phyloP scores from a whole-genome alignment of 331 rosid species.

The Quercus tomentella region DNA sequence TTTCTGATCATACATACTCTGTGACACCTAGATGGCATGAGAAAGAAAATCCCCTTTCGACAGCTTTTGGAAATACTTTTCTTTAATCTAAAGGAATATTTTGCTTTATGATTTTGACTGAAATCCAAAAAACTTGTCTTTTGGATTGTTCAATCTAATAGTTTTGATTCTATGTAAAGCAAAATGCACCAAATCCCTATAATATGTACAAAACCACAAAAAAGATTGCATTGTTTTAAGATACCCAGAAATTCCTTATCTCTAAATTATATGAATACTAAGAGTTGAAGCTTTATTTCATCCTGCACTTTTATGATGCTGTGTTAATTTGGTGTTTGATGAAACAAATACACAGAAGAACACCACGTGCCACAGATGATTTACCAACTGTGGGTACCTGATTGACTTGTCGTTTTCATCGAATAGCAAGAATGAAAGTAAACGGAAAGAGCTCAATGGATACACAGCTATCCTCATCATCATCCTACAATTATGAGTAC shows the following conservation, averaged over 20 bases:
- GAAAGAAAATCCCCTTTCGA: neutral
- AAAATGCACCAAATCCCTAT: too few relatives aligned
- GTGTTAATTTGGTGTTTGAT: constrained; percentile 2
- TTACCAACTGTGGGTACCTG: constrained; percentile 54
- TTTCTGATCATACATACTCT: neutral
- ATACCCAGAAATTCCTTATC: neutral
- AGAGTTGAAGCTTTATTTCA: neutral
- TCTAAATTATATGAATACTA: neutral
- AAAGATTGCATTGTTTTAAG: neutral
- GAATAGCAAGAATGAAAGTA: neutral
- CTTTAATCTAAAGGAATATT: neutral
- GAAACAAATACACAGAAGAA: constrained; percentile 86
- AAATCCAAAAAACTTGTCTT: neutral
- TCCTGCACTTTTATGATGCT: neutral
- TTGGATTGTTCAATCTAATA: neutral
- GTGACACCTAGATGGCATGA: neutral
- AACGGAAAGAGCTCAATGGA: constrained; percentile 6
- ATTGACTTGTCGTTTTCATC: constrained; percentile 67
- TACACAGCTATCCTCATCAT: constrained; percentile 28
- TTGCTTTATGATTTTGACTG: neutral
- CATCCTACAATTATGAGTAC: constrained; percentile 70
- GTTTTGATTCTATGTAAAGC: neutral
- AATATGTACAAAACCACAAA: neutral
- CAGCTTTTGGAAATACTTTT: neutral
- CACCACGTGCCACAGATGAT: constrained; percentile 51